Conservation (phyloP, 2,329 filamentous ascomycete species). For the Nigrospora sphaerica region DNA sequence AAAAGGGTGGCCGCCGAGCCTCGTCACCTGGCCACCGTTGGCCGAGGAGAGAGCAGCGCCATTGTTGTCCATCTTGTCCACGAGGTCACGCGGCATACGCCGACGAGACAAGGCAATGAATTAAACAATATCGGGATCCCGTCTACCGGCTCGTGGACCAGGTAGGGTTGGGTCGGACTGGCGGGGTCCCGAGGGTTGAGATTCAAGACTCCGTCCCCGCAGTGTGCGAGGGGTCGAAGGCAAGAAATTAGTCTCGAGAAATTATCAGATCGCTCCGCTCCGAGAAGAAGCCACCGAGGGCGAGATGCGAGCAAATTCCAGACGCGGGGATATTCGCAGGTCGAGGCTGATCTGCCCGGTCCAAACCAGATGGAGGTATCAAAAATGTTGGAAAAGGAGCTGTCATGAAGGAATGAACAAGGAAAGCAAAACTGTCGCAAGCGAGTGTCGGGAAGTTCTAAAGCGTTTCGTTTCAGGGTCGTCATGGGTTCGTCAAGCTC, state of each 20-base stretch:
- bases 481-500: conserved; percentile 18
- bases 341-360: not conserved
- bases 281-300: not conserved
- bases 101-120: no score
- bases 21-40: no score
- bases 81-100: no score
- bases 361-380: conserved; percentile 10
- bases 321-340: conserved; percentile 1
- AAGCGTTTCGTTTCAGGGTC: conserved; percentile 18
- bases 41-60: no score
- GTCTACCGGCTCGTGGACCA: no score
- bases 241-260: not conserved
- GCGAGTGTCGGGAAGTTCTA: conserved; percentile 25
- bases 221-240: not conserved
- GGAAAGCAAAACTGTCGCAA: conserved; percentile 13
- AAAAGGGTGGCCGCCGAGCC: no score
- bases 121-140: no score
- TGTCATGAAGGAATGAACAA: not conserved
- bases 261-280: conserved; percentile 2
- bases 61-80: no score
- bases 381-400: conserved; percentile 9
- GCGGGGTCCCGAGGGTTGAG: no score
- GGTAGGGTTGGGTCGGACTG: not conserved
- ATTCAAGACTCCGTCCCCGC: not conserved
- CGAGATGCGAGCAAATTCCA: not conserved